phyloP scores from a whole-genome alignment of 1,284 basidiomycete genomes.

The Melampsora americana region DNA sequence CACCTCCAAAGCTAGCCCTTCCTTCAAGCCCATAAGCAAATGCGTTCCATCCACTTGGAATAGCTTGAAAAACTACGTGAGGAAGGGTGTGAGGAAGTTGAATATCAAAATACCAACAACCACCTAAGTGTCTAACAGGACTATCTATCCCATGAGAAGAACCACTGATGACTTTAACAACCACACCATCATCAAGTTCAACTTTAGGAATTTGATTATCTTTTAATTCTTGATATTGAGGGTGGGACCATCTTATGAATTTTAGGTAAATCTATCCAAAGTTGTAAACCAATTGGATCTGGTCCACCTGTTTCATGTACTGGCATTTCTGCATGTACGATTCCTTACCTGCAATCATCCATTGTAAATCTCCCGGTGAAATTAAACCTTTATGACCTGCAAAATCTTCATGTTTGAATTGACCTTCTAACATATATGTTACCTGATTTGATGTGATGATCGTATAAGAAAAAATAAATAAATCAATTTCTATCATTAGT shows the following conservation, averaged over 20 bases:
- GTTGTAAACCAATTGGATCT: constrained; percentile 75
- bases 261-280: constrained; percentile 90
- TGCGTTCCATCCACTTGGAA: constrained; percentile 62
- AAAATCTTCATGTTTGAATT: constrained; percentile 84
- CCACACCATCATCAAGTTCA: constrained; percentile 63
- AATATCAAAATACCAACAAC: constrained; percentile 88
- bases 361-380: constrained; percentile 69
- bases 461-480: background rate
- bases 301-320: constrained; percentile 66
- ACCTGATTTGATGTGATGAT: constrained; percentile 51
- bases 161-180: constrained; percentile 82
- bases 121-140: constrained; percentile 81
- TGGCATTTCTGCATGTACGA: constrained; percentile 67
- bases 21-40: constrained; percentile 47
- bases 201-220: constrained; percentile 54
- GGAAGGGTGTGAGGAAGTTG: constrained; percentile 65
- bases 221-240: constrained; percentile 59
- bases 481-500: background rate
- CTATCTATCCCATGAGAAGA: constrained; percentile 79
- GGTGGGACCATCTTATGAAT: constrained; percentile 74
- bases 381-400: constrained; percentile 80
- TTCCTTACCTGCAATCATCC: constrained; percentile 79
- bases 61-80: constrained; percentile 73
- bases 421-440: constrained; percentile 85
- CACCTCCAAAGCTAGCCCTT: background rate